These are phyloP conservation scores for Plasmodium gaboni DNA, from an alignment of 169 alveolate species.

Conservation along the genomic window DNA sequence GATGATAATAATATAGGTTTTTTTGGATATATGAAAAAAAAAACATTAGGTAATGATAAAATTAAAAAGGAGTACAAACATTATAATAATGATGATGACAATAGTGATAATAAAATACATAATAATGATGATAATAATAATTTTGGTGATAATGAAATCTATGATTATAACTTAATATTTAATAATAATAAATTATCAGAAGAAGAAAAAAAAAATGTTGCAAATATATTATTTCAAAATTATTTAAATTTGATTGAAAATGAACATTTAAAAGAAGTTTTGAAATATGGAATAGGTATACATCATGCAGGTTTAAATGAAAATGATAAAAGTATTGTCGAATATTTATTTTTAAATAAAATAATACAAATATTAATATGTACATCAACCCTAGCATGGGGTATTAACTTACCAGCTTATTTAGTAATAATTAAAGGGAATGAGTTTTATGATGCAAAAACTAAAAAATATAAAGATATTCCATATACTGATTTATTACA, in stretches of 20 bases:
- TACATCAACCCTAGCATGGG: conserved; percentile 99
- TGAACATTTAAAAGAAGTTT: conserved; percentile 90
- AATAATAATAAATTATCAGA: conserved; percentile 13
- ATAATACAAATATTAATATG: conserved; percentile 95
- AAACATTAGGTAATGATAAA: neutral
- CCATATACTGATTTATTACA: conserved; percentile 84
- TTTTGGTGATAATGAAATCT: conserved; percentile 1
- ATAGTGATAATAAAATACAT: neutral
- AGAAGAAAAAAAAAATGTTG: conserved; percentile 31
- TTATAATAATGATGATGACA: neutral
- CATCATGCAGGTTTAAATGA: conserved; percentile 98
- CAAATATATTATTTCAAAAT: conserved; percentile 28
- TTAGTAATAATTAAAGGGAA: conserved; percentile 94
- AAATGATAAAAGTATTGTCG: conserved; percentile 96
- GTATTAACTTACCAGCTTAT: conserved; percentile 99
- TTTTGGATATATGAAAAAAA: neutral
- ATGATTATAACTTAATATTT: conserved; percentile 9
- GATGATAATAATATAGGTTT: neutral
- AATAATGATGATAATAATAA: neutral
- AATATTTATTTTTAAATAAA: conserved; percentile 94
- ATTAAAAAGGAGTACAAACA: neutral
- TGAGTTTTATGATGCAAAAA: conserved; percentile 84
- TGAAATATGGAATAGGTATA: conserved; percentile 97
- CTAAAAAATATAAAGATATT: conserved; percentile 79
- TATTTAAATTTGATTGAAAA: conserved; percentile 84